A percentile compares a stretch with the other conserved stretches of the same genome.
Evolutionary conservation across 768 basidiomycete genomes (phyloP).

Genomic region (Zangia roseola): DNA sequence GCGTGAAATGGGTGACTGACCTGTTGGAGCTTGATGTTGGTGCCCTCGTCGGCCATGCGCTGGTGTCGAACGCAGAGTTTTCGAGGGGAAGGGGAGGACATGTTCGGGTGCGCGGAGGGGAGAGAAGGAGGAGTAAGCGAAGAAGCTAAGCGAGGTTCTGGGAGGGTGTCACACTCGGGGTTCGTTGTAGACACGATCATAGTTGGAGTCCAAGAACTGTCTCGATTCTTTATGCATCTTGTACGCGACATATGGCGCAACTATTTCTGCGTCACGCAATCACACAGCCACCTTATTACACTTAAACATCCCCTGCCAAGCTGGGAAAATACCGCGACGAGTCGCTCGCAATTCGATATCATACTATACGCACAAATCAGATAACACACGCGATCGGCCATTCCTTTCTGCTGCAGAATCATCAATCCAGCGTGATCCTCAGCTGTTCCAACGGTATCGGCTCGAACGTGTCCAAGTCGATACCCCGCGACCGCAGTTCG

Average conservation of each 20-base stretch:
- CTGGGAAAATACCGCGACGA: constrained; percentile 23
- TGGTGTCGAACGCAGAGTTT: constrained; percentile 93
- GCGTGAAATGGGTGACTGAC: constrained; percentile 38
- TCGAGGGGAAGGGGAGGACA: constrained; percentile 36
- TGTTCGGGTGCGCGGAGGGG: not conserved
- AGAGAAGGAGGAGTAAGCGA: not conserved
- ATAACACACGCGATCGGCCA: constrained; percentile 25
- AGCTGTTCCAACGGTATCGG: constrained; percentile 97
- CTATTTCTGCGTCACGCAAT: constrained; percentile 9
- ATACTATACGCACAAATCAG: constrained; percentile 37
- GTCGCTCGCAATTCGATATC: constrained; percentile 34
- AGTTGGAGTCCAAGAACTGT: too few relatives aligned
- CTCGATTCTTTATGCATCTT: constrained; percentile 19
- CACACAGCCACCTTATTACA: constrained; percentile 17
- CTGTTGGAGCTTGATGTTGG: constrained; percentile 87
- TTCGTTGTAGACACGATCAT: too few relatives aligned
- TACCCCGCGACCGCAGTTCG: constrained; percentile 82
- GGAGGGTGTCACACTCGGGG: constrained; percentile 65
- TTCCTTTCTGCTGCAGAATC: constrained; percentile 29
- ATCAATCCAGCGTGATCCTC: constrained; percentile 90
- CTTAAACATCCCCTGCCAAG: not conserved
- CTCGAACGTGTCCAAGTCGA: constrained; percentile 87
- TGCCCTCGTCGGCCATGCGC: constrained; percentile 95
- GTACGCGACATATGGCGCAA: constrained; percentile 38
- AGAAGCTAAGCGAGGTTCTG: constrained; percentile 54